Conservation (phyloP, 306 rosid species). For the Rosa rugosa region DNA sequence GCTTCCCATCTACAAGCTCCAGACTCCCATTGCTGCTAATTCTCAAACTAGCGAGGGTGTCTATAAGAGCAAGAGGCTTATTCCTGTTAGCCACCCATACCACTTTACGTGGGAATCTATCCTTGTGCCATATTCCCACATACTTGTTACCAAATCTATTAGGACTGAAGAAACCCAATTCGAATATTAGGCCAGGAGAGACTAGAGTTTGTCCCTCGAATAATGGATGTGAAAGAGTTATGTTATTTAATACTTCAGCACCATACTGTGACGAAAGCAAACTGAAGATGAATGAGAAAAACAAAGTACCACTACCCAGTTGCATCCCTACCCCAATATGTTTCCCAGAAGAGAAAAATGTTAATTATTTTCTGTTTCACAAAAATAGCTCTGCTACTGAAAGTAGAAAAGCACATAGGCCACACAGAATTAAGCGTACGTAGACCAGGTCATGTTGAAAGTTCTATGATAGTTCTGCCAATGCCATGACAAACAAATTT, state of each 20-base stretch:
- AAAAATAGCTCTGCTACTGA: too few species aligned
- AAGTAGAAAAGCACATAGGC: too few species aligned
- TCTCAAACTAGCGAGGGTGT: slow-evolving; percentile 25
- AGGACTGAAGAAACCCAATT: slow-evolving; percentile 50
- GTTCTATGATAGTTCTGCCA: too few species aligned
- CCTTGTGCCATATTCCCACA: slow-evolving; percentile 45
- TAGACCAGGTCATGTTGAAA: too few species aligned
- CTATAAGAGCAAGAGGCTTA: slow-evolving; percentile 25
- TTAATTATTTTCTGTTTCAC: too few species aligned
- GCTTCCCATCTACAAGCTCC: slow-evolving; percentile 31
- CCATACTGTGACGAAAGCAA: background rate
- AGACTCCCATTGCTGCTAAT: slow-evolving; percentile 34
- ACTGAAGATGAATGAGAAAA: too few species aligned
- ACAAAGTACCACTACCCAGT: background rate
- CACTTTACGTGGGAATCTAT: slow-evolving; percentile 5
- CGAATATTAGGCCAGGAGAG: slow-evolving; percentile 19
- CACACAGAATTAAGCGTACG: too few species aligned
- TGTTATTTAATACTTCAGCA: slow-evolving; percentile 11
- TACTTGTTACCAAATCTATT: slow-evolving; percentile 28
- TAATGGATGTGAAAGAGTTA: slow-evolving; percentile 13
- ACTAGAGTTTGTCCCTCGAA: slow-evolving; percentile 17
- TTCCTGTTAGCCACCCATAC: slow-evolving; percentile 56
- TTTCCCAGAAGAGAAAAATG: too few species aligned
- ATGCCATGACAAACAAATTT: too few species aligned
- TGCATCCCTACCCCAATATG: background rate